Evolutionary conservation across 2,329 filamentous ascomycete species (phyloP).

Genomic region (Xylariaceae sp.): DNA sequence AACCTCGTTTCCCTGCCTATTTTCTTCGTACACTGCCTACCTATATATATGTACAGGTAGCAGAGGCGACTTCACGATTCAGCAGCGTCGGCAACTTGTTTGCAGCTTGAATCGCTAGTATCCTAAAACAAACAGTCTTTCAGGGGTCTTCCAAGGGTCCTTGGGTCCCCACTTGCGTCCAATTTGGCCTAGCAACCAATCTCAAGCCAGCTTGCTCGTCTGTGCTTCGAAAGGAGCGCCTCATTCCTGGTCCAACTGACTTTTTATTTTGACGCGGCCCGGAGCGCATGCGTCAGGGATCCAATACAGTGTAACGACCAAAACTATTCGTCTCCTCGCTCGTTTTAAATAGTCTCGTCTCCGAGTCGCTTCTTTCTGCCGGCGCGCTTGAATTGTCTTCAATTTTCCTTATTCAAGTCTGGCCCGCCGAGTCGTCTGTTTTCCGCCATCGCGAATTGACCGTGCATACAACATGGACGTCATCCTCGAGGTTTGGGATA

Average conservation of each 20-base stretch:
- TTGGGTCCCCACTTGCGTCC: background rate
- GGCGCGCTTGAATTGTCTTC: background rate
- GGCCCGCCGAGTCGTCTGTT: background rate
- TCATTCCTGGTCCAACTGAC: background rate
- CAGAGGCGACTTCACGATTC: background rate
- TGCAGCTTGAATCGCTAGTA: conserved; percentile 6
- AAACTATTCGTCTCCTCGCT: background rate
- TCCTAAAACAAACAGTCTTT: conserved; percentile 20
- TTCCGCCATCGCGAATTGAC: background rate
- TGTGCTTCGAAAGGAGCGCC: background rate
- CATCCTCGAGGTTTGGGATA: conserved; percentile 80
- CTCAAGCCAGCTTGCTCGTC: background rate
- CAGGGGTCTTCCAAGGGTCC: conserved; percentile 16
- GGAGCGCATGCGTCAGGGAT: background rate
- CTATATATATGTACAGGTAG: background rate
- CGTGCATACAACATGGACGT: conserved; percentile 69
- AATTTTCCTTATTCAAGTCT: background rate
- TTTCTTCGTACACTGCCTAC: background rate
- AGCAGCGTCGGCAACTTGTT: background rate
- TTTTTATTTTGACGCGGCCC: background rate
- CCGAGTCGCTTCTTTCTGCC: background rate
- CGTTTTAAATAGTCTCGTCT: background rate
- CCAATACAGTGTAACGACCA: background rate
- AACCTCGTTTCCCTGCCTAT: too few species aligned
- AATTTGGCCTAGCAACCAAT: background rate